Evolutionary conservation across 164 flowering plant species (phyloP).

Genomic region (Nelumbo lutea): DNA sequence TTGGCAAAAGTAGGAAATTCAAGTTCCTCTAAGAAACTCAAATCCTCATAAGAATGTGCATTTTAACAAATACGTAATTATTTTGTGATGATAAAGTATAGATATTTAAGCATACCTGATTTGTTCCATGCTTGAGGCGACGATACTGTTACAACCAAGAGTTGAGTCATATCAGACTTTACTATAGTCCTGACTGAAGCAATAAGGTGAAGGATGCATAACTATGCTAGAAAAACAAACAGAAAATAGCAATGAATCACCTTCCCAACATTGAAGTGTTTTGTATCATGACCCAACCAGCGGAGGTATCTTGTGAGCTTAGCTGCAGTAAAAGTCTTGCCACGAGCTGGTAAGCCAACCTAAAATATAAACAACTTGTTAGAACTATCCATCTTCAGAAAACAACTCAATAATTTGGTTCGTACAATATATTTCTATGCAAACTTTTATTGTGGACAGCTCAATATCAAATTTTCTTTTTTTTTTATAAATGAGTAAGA

Average conservation of each 20-base stretch:
- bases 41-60: not conserved
- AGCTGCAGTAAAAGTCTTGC: slow-evolving; percentile 95
- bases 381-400: not conserved
- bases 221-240: not conserved
- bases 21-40: not conserved
- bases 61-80: not conserved
- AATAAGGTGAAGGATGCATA: not conserved
- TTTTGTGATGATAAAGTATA: not conserved
- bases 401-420: not conserved
- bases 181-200: not conserved
- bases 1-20: not conserved
- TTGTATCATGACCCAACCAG: slow-evolving; percentile 98
- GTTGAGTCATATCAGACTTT: not conserved
- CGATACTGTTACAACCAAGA: slow-evolving; percentile 29
- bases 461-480: not conserved
- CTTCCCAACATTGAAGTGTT: slow-evolving; percentile 99
- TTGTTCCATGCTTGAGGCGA: slow-evolving; percentile 90
- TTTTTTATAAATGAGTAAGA: too few relatives aligned
- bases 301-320: slow-evolving; percentile 97
- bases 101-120: slow-evolving; percentile 50
- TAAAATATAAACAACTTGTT: slow-evolving; percentile 19
- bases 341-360: slow-evolving; percentile 99
- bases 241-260: slow-evolving; percentile 23
- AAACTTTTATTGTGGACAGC: not conserved
- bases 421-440: not conserved